Conservation (phyloP, 352 stramenopile species). For the Halophytophthora batemanensis region DNA sequence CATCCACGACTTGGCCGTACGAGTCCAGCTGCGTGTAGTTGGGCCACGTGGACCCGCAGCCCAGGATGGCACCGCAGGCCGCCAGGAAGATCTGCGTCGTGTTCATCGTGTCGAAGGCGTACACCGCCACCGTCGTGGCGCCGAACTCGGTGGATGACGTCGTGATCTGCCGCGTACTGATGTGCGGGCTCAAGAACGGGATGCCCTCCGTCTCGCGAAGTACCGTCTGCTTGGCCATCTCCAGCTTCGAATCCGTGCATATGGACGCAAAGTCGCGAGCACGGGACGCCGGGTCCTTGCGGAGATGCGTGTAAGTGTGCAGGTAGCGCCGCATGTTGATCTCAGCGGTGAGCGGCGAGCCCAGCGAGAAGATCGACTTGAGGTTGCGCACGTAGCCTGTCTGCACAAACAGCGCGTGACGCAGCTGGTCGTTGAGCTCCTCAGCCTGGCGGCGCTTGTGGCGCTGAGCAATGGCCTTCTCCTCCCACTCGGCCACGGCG, state of each 20-base stretch:
- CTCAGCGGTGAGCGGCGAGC: constrained; percentile 15
- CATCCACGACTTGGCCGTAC: constrained; percentile 25
- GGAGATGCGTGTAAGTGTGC: constrained; percentile 32
- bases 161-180: constrained; percentile 21
- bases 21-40: constrained; percentile 28
- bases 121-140: constrained; percentile 25
- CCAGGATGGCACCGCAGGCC: constrained; percentile 24
- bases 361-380: constrained; percentile 27
- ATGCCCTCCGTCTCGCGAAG: constrained; percentile 29
- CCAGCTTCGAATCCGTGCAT: constrained; percentile 27
- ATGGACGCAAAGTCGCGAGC: constrained; percentile 18
- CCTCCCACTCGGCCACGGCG: constrained; percentile 49
- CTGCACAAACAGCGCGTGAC: constrained; percentile 52
- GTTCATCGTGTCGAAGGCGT: constrained; percentile 37
- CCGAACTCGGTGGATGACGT: constrained; percentile 30
- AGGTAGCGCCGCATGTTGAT: constrained; percentile 29
- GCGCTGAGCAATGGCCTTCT: constrained; percentile 52
- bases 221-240: constrained; percentile 30
- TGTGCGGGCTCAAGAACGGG: constrained; percentile 20
- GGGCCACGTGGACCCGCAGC: constrained; percentile 22
- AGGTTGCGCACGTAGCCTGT: constrained; percentile 40
- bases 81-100: constrained; percentile 35
- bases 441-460: constrained; percentile 58
- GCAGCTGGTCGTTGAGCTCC: constrained; percentile 46
- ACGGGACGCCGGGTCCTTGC: constrained; percentile 25